Evolutionary conservation across 345 rosid species (phyloP).

Genomic region (Conringia planisiliqua): DNA sequence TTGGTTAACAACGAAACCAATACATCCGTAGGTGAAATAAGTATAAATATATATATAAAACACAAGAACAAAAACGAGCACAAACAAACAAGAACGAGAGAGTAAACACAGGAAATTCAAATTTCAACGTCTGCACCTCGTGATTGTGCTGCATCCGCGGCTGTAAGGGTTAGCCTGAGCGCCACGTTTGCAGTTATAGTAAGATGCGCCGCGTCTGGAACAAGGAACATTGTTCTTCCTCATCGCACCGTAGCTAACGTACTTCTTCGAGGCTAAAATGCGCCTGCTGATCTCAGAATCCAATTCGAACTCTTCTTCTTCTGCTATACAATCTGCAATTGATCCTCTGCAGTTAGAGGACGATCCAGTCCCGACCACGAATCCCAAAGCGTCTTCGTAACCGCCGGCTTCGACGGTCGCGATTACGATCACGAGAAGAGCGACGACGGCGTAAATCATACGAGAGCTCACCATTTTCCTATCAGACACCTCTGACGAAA

Average conservation of each 20-base stretch:
- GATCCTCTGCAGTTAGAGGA: constrained; percentile 40
- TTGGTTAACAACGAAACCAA: not conserved
- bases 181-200: constrained; percentile 71
- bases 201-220: constrained; percentile 80
- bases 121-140: constrained; percentile 68
- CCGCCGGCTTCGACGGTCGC: constrained; percentile 38
- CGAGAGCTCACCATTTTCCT: not conserved
- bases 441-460: constrained; percentile 18
- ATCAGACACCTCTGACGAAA: not conserved
- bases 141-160: constrained; percentile 72
- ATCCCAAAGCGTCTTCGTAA: constrained; percentile 33
- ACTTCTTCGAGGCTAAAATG: constrained; percentile 56
- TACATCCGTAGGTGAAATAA: not conserved
- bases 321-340: constrained; percentile 46
- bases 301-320: constrained; percentile 57
- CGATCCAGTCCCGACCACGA: constrained; percentile 42
- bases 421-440: constrained; percentile 14
- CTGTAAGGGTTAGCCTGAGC: constrained; percentile 69
- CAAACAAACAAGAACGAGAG: not conserved
- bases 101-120: not conserved
- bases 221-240: constrained; percentile 79
- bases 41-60: not conserved
- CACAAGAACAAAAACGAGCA: not conserved
- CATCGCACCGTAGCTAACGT: constrained; percentile 85
- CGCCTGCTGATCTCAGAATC: constrained; percentile 79